Conservation (phyloP, 169 alveolate species). For the Fabrea salina region DNA sequence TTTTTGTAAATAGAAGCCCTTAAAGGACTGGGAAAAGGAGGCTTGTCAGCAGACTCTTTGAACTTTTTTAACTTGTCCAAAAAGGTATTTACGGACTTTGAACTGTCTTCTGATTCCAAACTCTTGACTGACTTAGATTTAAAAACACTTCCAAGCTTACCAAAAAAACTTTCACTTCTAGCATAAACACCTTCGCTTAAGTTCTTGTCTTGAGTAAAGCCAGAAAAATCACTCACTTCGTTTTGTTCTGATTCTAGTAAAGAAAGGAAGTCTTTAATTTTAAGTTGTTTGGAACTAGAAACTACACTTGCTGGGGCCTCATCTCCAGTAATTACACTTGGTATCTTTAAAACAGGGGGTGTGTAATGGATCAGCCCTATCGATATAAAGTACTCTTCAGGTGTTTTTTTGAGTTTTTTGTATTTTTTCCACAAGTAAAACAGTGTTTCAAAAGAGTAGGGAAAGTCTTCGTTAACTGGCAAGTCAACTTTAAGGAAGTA, state of each 20-base stretch:
- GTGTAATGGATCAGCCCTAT: not conserved
- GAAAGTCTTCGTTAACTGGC: not conserved
- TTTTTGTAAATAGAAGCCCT: not conserved
- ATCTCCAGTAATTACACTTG: not conserved
- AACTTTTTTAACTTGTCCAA: not conserved
- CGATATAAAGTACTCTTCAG: not conserved
- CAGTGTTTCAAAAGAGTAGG: not conserved
- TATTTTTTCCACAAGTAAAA: not conserved
- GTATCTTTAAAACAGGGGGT: slow-evolving; percentile 1
- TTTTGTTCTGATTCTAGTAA: slow-evolving; percentile 1
- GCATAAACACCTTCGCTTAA: not conserved
- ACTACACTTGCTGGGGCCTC: not conserved
- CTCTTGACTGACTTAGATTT: slow-evolving; percentile 21
- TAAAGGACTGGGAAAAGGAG: not conserved
- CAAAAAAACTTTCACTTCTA: not conserved
- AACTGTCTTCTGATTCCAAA: not conserved
- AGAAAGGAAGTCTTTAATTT: not conserved
- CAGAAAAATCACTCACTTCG: not conserved
- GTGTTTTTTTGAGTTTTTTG: not conserved
- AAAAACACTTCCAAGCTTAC: slow-evolving; percentile 10
- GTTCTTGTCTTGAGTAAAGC: not conserved
- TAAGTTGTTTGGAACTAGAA: not conserved
- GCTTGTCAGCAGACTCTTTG: not conserved
- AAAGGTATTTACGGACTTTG: not conserved
- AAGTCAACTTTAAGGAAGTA: not conserved